Evolutionary conservation across 768 basidiomycete species (phyloP), one percentile per base, ranked within the genome.

Genomic region (Amanita subjunquillea): DNA sequence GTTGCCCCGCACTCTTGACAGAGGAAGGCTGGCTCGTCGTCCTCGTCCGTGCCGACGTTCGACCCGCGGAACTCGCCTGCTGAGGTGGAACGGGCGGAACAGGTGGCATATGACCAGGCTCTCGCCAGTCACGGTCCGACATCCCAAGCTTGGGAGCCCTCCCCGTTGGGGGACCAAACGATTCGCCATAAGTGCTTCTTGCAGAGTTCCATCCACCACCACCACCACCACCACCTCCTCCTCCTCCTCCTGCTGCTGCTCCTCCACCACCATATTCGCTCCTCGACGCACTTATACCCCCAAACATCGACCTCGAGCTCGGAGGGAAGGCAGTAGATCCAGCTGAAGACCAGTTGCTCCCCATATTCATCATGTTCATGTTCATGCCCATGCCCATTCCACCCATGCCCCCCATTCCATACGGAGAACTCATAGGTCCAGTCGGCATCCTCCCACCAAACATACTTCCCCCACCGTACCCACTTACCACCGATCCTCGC

Each of bases 101-200:
- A 37, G 72, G 70, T 25, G 75, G 73, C 57, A 69, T 63, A 57
- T 71, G 69, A n/a, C 67, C 67, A 29, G 74, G 71, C 37, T 72
- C 69, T 39, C 70, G 62, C 52, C 58, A 55, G 29, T 60, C 56
- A 44, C 56, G 57, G 39, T 42, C 53, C 25, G 37, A 3, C 47
- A 48, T 37, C 39, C 25, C 53, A 22, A 39, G 20, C 23, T 34
- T 49, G 17, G 41, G 27, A 40, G 3, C 25, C 17, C 39, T 50
- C 20, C 48, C 48, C 3, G 48, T 50, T 17, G 45, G 58, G 17
- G 76, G 71, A 6, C 79, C 77, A 60, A 82, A 79, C 6, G 75
- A 63, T 55, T 85, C 85, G 10, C 86, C 89, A 59, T 89, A 89
- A 44, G 77, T 80, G 58, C 83, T 89, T 58, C 75, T 74, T 40